Evolutionary conservation across 495 filamentous ascomycete species (phyloP).

Genomic region (Aspergillus biplanus): DNA sequence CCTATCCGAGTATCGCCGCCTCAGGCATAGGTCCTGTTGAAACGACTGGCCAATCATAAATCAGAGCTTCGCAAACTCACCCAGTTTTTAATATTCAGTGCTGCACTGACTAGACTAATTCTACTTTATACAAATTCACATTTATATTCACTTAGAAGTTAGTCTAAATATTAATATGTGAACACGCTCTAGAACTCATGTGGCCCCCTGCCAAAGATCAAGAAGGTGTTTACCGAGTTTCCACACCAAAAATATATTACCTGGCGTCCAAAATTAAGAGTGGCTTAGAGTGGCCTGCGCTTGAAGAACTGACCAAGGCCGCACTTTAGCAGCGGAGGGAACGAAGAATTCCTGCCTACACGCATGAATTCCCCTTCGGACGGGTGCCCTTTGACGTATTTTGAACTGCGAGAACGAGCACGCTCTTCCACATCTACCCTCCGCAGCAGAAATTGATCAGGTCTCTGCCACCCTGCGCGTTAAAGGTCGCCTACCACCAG

Average conservation of each 20-base stretch:
- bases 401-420: background rate
- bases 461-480: background rate
- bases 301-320: background rate
- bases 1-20: too few relatives aligned
- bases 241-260: background rate
- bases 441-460: background rate
- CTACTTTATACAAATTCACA: too few relatives aligned
- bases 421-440: background rate
- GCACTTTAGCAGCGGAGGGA: constrained; percentile 14
- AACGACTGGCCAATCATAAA: too few relatives aligned
- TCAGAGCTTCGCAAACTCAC: too few relatives aligned
- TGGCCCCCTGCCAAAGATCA: too few relatives aligned
- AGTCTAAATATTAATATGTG: too few relatives aligned
- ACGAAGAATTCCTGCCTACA: constrained; percentile 15
- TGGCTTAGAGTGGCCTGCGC: background rate
- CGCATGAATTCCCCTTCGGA: constrained; percentile 6
- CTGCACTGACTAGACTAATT: too few relatives aligned
- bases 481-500: constrained; percentile 20
- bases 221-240: too few relatives aligned
- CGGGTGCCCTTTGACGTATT: constrained; percentile 7
- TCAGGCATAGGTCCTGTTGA: too few relatives aligned
- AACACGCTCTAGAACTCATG: too few relatives aligned
- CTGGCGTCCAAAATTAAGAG: background rate
- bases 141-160: too few relatives aligned
- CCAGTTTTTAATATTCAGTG: too few relatives aligned